phyloP scores from a whole-genome alignment of 768 basidiomycete species.

The Postia placenta region DNA sequence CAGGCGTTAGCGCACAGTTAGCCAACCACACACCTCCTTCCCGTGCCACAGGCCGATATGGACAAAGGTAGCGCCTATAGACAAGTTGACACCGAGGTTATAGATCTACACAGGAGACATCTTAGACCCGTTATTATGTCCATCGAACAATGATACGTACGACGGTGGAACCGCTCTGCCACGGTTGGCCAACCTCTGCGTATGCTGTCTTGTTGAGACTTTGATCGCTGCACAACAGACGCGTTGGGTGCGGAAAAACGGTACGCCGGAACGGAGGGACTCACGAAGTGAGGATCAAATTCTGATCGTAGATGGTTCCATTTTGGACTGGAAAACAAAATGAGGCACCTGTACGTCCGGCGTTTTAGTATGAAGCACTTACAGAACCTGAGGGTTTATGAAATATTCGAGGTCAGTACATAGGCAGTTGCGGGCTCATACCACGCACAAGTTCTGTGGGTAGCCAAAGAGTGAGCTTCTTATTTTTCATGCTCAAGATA shows the following conservation, averaged over 20 bases:
- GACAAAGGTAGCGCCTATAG: constrained; percentile 15
- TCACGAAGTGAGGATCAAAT: constrained; percentile 37
- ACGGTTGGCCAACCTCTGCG: background rate
- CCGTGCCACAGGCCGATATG: constrained; percentile 24
- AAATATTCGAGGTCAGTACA: no score
- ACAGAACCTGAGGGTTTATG: background rate
- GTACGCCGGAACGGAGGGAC: background rate
- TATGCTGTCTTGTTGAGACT: constrained; percentile 4
- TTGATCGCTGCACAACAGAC: background rate
- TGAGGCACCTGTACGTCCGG: background rate
- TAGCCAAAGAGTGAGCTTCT: no score
- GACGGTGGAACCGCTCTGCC: constrained; percentile 1
- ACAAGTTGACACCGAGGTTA: constrained; percentile 11
- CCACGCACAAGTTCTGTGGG: no score
- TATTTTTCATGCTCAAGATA: no score
- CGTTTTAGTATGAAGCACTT: background rate
- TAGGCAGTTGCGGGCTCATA: no score
- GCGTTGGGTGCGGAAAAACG: background rate
- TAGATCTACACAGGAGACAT: background rate
- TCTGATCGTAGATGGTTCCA: constrained; percentile 47
- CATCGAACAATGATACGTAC: background rate
- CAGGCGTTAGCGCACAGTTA: background rate
- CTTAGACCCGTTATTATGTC: no score
- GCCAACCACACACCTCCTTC: constrained; percentile 7
- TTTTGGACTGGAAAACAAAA: constrained; percentile 26